Evolutionary conservation across 2,329 filamentous ascomycete genomes (phyloP).

Genomic region (Exophiala phaeomuriformis): DNA sequence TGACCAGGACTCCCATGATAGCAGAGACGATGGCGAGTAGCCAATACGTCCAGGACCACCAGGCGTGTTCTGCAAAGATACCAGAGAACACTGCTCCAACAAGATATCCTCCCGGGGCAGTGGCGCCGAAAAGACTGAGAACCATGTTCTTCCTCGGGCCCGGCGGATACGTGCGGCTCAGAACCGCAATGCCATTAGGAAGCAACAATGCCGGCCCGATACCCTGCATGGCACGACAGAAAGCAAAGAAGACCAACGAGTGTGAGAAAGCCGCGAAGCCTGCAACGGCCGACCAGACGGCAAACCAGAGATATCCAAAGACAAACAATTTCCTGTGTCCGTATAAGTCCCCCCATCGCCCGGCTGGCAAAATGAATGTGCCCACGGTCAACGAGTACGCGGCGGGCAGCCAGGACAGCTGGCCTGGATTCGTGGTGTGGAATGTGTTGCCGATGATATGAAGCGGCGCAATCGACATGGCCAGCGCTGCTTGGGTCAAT

Average conservation of each 20-base stretch:
- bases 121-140: constrained; percentile 44
- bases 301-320: constrained; percentile 45
- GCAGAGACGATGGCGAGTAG: constrained; percentile 37
- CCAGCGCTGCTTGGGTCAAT: constrained; percentile 32
- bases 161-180: constrained; percentile 42
- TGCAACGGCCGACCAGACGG: constrained; percentile 41
- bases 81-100: constrained; percentile 38
- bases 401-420: constrained; percentile 44
- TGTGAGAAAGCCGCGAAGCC: constrained; percentile 38
- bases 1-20: constrained; percentile 32
- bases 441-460: constrained; percentile 43
- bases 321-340: constrained; percentile 46
- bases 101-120: constrained; percentile 41
- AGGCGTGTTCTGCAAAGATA: constrained; percentile 36
- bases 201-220: constrained; percentile 45
- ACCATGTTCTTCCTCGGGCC: constrained; percentile 43
- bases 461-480: constrained; percentile 35
- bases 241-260: constrained; percentile 32
- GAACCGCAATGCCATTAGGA: constrained; percentile 44
- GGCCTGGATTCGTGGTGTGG: constrained; percentile 33
- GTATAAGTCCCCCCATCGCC: constrained; percentile 45
- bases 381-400: constrained; percentile 45
- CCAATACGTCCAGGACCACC: constrained; percentile 50
- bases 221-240: constrained; percentile 37
- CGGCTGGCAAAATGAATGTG: constrained; percentile 46